Conservation (phyloP, 306 rosid genomes). For the Quillaja saponaria region DNA sequence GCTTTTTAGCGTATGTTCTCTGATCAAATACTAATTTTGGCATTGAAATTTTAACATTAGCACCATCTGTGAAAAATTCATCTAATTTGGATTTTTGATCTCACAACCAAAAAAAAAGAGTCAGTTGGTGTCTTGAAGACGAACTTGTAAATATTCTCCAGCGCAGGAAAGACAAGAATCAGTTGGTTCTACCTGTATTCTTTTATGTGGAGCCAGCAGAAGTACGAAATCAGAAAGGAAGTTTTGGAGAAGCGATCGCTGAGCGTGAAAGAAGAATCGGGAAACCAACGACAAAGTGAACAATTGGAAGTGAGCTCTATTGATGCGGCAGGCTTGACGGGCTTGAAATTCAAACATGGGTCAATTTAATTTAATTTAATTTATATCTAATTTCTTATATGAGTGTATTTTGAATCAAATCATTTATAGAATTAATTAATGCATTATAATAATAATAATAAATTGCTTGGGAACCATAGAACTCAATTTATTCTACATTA, state of each 20-base stretch:
- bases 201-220: slow-evolving; percentile 22
- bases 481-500: too few species aligned
- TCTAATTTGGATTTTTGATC: too few species aligned
- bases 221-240: slow-evolving; percentile 27
- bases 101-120: too few species aligned
- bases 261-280: neutral
- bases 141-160: slow-evolving; percentile 22
- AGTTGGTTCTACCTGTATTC: slow-evolving; percentile 5
- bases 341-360: neutral
- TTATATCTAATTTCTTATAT: neutral
- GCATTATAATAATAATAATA: too few species aligned
- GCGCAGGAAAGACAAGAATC: neutral
- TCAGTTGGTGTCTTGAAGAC: slow-evolving; percentile 19
- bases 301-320: neutral
- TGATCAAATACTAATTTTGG: too few species aligned
- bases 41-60: too few species aligned
- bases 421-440: neutral
- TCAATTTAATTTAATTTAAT: neutral
- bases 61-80: too few species aligned
- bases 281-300: slow-evolving; percentile 3
- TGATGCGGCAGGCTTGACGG: slow-evolving; percentile 9
- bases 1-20: too few species aligned
- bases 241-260: slow-evolving; percentile 11
- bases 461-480: too few species aligned
- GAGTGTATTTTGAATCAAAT: neutral